Evolutionary conservation across 805 yeast species (phyloP).

Genomic region (Dipodascus geniculatus): DNA sequence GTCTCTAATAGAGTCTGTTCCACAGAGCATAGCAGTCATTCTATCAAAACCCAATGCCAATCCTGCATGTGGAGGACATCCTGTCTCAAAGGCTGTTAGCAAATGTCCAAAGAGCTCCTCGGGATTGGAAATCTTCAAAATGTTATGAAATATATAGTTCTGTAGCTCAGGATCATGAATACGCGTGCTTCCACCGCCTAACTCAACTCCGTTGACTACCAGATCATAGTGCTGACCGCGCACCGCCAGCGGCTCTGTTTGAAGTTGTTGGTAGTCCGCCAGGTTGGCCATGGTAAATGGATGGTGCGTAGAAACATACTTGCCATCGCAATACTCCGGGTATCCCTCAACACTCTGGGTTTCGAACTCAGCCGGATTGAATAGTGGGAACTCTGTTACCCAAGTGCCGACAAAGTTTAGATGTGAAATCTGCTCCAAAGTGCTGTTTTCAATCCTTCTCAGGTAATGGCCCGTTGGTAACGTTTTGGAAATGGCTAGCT

Average conservation of each 20-base stretch:
- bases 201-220: slow-evolving; percentile 87
- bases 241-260: slow-evolving; percentile 45
- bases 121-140: slow-evolving; percentile 48
- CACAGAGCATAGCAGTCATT: slow-evolving; percentile 81
- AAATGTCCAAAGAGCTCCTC: slow-evolving; percentile 73
- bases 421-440: not conserved
- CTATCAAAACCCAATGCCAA: slow-evolving; percentile 92
- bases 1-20: slow-evolving; percentile 68
- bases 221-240: slow-evolving; percentile 90
- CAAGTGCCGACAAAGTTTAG: slow-evolving; percentile 34
- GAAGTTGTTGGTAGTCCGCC: slow-evolving; percentile 51
- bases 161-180: slow-evolving; percentile 80
- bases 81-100: slow-evolving; percentile 66
- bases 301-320: slow-evolving; percentile 74
- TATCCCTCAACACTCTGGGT: slow-evolving; percentile 27
- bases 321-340: slow-evolving; percentile 45
- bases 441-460: slow-evolving; percentile 7
- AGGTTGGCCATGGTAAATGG: slow-evolving; percentile 90
- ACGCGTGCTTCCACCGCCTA: slow-evolving; percentile 97
- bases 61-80: slow-evolving; percentile 99
- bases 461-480: slow-evolving; percentile 42
- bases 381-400: slow-evolving; percentile 90
- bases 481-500: slow-evolving; percentile 46
- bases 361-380: slow-evolving; percentile 53
- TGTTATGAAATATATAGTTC: slow-evolving; percentile 50